Base-by-base conservation (phyloP, 169 alveolate species). In the Plasmodium adleri region DNA sequence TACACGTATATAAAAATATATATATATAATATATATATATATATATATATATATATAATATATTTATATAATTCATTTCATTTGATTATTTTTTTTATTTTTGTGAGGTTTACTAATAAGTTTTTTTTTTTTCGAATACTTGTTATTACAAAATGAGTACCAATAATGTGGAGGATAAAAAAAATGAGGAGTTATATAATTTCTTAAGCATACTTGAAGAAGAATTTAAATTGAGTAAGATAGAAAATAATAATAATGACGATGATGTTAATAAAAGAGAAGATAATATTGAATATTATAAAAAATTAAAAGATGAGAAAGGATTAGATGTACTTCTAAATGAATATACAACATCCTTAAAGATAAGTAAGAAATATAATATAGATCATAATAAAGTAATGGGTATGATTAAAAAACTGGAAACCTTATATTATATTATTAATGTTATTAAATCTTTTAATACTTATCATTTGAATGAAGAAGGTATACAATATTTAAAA, bases 401-500 rank as follows among this genome's bases (percentile, higher is more conserved):
- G 20, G 95, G 95, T 12, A 91, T 93, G 58, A 94, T 92, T 20
- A 95, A 95, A 72, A 95, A 95, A 71, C 73, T 95, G 56, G 95
- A 93, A 94, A 92, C 96, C 9, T 80, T 93, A 63, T 90, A 94
- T 47, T 93, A 88, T 66, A 90, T 95, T 26, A 85, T 94, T n/a
- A 91, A 94, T 64, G 72, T 88, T 47, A 94, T 93, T 12, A 52
- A 72, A 47, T 88, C 85, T 43, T 89, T 88, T 28, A 87, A 91
- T 24, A 43, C 72, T 1, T 91, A 93, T 32, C 67, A 68, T 13
- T 83, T 95, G 60, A 94, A 95, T 28, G 95, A 91, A 15, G 97
- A 95, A 45, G 97, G 96, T 1, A 22, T 15, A 24, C 85, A 74
- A 50, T 95, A 95, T 87, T 75, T 94, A 17, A 68, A 17, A 17